Evolutionary conservation across 345 rosid species (phyloP).

Genomic region (Moricandia moricandioides): DNA sequence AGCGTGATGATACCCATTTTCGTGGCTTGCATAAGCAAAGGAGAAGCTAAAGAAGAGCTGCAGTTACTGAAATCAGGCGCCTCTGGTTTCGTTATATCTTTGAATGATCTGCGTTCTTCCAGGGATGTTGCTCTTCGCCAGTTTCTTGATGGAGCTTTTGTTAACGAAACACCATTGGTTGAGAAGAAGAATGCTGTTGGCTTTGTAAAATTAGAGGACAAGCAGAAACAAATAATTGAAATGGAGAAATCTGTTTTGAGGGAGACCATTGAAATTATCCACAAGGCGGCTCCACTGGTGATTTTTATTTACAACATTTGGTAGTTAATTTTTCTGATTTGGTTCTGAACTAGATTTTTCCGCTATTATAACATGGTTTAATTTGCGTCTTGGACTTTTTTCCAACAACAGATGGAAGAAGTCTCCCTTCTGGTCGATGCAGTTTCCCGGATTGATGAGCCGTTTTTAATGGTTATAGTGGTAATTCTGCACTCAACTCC

Average conservation of each 20-base stretch:
- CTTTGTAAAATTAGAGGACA: slow-evolving; percentile 63
- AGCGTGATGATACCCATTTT: slow-evolving; percentile 71
- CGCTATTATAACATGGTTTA: slow-evolving; percentile 27
- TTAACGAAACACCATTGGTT: slow-evolving; percentile 31
- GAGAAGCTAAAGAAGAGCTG: slow-evolving; percentile 24
- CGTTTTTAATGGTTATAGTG: slow-evolving; percentile 96
- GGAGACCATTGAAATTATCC: slow-evolving; percentile 62
- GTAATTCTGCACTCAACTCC: slow-evolving; percentile 99
- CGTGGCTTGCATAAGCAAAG: slow-evolving; percentile 31
- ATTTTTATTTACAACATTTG: slow-evolving; percentile 52
- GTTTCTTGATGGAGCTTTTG: slow-evolving; percentile 38
- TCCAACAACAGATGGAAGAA: slow-evolving; percentile 80
- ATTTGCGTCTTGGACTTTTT: slow-evolving; percentile 40
- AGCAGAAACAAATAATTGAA: slow-evolving; percentile 63
- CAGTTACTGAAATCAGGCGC: slow-evolving; percentile 59
- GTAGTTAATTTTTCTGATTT: slow-evolving; percentile 41
- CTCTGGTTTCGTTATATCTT: slow-evolving; percentile 73
- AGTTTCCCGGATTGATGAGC: slow-evolving; percentile 86
- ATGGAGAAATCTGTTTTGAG: slow-evolving; percentile 61
- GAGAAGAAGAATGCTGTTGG: slow-evolving; percentile 44
- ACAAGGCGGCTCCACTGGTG: slow-evolving; percentile 94
- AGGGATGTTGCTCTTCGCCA: slow-evolving; percentile 48
- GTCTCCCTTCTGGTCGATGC: slow-evolving; percentile 87
- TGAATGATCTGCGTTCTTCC: slow-evolving; percentile 62
- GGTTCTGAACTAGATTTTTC: slow-evolving; percentile 22